Base-by-base conservation (phyloP, 2,329 filamentous ascomycete species). In the Alternaria sp. region DNA sequence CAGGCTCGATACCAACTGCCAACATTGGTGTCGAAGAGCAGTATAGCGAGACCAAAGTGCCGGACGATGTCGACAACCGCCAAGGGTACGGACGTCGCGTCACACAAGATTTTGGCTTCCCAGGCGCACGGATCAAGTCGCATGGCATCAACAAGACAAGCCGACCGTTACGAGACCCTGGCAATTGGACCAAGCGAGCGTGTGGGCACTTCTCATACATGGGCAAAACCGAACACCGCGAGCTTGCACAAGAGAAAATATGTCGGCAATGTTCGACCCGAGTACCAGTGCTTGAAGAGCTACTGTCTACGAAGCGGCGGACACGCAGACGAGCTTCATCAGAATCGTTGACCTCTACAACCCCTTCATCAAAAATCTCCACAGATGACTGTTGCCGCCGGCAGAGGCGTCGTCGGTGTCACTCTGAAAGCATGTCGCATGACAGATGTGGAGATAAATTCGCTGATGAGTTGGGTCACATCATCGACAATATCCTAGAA, bases 401-500 rank as follows among this genome's bases (percentile, higher is more conserved):
- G 25, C 46, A 49, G 15, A 57, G 25, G 21, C 65, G 54, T 43
- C 63, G 65, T 19, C 66, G 63, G 21, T 62, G 68, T 26, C 63
- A 69, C 19, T 67, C 64, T 6, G 67, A 70, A 15, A 65, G 50
- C 47, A 59, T 69, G 8, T 58, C 69, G 43, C 12, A 44, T 19
- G 69, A 73, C 45, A 74, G 65, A 49, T 77, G 63, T 57, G 69
- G 70, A 11, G 73, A 74, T 44, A 59, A 57, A 2, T 72, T 77
- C 19, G 75, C 73, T 6, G 71, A 76, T 21, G 79, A 83, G 46
- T 67, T 83, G 6, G 77, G 76, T 8, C 62, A 75, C 8, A 72
- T 79, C 50, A 79, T 83, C 40, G 80, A 83, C 57, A 72, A 73
- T 7, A 79, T 83, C 23, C 77, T 83, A 15, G 68, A 79, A 30